A percentile compares a stretch with the other conserved stretches of the same genome.
Evolutionary conservation across 2,329 filamentous ascomycete species (phyloP).

Genomic region (Sporothrix variecibatus): DNA sequence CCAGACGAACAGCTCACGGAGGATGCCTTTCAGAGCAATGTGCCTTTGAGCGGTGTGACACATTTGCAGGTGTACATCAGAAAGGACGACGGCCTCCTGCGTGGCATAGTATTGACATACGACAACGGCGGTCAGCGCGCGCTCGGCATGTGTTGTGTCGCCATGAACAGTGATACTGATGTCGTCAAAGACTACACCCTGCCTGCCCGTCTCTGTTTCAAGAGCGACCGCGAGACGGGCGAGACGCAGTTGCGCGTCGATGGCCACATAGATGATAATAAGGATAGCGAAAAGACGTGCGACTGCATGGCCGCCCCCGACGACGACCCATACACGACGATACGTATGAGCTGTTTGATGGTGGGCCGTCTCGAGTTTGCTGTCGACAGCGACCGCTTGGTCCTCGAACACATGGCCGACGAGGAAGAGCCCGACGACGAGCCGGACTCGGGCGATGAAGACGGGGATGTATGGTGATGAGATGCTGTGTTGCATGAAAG

Average conservation of each 20-base stretch:
- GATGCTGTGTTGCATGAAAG: neutral
- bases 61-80: neutral
- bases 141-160: neutral
- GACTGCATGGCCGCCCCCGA: neutral
- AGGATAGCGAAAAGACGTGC: too few relatives aligned
- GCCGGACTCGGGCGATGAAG: neutral
- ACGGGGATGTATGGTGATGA: neutral
- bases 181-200: neutral
- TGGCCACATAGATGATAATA: neutral
- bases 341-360: neutral
- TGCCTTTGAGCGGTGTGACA: neutral
- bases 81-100: neutral
- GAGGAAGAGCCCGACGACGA: neutral
- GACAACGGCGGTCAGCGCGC: neutral
- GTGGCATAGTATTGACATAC: neutral
- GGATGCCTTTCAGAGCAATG: neutral
- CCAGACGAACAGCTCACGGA: neutral
- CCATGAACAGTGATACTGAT: neutral
- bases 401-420: neutral
- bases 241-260: neutral
- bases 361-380: neutral
- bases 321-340: neutral
- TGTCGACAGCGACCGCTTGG: neutral
- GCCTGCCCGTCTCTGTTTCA: neutral
- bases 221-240: neutral